Evolutionary conservation across 768 basidiomycete species (phyloP).

Genomic region (Auriscalpium vulgare): DNA sequence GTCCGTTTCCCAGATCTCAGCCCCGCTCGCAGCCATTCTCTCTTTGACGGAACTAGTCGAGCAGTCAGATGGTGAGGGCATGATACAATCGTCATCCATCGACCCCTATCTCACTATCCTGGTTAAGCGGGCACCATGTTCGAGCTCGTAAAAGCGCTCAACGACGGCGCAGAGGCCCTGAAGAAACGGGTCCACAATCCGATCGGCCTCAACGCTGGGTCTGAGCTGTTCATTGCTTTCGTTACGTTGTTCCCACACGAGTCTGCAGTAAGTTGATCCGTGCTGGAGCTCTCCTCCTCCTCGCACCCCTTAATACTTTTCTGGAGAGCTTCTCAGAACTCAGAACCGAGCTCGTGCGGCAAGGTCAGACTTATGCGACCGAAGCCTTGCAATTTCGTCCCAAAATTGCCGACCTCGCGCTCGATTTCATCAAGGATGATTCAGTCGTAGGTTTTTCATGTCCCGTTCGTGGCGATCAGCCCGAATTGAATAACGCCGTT

Average conservation of each 20-base stretch:
- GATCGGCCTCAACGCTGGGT: slow-evolving; percentile 82
- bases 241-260: slow-evolving; percentile 81
- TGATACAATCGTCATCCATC: neutral
- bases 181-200: slow-evolving; percentile 61
- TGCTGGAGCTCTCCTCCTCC: slow-evolving; percentile 9
- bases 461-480: neutral
- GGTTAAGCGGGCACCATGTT: slow-evolving; percentile 80
- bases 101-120: slow-evolving; percentile 8
- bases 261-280: slow-evolving; percentile 49
- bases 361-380: slow-evolving; percentile 69
- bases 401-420: slow-evolving; percentile 83
- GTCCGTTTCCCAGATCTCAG: slow-evolving; percentile 46
- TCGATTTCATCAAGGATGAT: slow-evolving; percentile 92
- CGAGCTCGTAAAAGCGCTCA: slow-evolving; percentile 81
- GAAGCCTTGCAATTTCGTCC: slow-evolving; percentile 80
- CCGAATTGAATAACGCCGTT: neutral
- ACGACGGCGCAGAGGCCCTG: slow-evolving; percentile 62
- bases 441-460: slow-evolving; percentile 52
- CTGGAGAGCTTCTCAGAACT: slow-evolving; percentile 73
- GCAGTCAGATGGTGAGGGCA: slow-evolving; percentile 58
- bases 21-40: slow-evolving; percentile 83
- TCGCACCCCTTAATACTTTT: slow-evolving; percentile 7
- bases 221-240: slow-evolving; percentile 85
- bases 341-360: slow-evolving; percentile 74
- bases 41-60: slow-evolving; percentile 78